These are phyloP conservation scores for Leishmania arabica DNA, from an alignment of 208 protist genomes.

Conservation along the genomic window DNA sequence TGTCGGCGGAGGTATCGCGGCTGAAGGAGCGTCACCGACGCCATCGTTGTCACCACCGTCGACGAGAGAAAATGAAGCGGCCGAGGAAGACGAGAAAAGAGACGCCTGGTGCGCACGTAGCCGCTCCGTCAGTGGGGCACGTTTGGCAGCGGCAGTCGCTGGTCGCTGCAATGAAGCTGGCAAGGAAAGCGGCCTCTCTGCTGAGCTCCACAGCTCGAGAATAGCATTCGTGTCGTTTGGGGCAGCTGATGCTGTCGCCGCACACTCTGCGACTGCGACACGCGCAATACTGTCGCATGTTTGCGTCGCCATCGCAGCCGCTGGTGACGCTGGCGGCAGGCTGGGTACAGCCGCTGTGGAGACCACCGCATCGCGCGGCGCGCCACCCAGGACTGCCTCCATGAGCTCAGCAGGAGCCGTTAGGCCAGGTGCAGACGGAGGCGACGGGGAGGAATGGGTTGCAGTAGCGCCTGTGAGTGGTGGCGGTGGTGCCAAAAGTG, in stretches of 20 bases:
- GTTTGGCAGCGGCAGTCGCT: not conserved
- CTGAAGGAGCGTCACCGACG: not conserved
- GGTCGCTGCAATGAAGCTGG: conserved; percentile 1
- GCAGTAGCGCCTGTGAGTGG: not conserved
- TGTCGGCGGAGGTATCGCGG: not conserved
- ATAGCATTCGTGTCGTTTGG: conserved; percentile 8
- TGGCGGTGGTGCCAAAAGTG: not conserved
- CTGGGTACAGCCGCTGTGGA: not conserved
- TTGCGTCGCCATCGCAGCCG: not conserved
- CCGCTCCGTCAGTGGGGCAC: not conserved
- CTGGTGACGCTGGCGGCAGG: not conserved
- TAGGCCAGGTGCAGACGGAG: not conserved
- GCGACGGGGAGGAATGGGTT: not conserved
- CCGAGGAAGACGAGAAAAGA: not conserved
- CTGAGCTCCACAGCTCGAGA: conserved; percentile 47
- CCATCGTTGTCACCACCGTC: not conserved
- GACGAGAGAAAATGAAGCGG: not conserved
- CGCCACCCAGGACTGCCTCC: not conserved
- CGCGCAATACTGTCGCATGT: not conserved
- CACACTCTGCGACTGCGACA: not conserved
- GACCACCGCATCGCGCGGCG: not conserved
- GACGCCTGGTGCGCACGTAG: conserved; percentile 5
- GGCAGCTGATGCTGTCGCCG: not conserved
- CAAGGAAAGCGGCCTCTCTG: conserved; percentile 40
- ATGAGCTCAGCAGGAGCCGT: conserved; percentile 4